Conservation (phyloP, 371 early-diverging fungal genomes). For the Mucor mucedo region DNA sequence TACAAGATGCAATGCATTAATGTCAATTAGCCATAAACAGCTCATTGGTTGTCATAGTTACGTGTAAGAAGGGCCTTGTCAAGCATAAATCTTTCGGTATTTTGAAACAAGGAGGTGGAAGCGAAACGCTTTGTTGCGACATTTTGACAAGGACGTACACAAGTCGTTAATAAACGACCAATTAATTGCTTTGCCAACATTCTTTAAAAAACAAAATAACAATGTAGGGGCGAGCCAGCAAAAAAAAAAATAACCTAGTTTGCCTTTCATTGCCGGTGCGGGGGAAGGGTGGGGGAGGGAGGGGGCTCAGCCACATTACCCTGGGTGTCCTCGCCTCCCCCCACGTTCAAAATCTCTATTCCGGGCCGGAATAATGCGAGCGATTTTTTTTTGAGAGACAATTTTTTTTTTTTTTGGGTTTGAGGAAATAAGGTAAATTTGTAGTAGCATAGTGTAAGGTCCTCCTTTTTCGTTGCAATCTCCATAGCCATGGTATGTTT, state of each 20-base stretch:
- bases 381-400: slow-evolving; percentile 4
- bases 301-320: slow-evolving; percentile 22
- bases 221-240: background rate
- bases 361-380: background rate
- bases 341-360: background rate
- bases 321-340: slow-evolving; percentile 11
- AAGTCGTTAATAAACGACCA: slow-evolving; percentile 18
- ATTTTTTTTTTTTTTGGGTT: background rate
- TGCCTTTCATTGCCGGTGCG: background rate
- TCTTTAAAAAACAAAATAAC: slow-evolving; percentile 1
- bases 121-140: slow-evolving; percentile 15
- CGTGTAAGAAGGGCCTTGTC: slow-evolving; percentile 18
- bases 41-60: background rate
- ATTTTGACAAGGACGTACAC: slow-evolving; percentile 1
- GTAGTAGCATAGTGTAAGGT: slow-evolving; percentile 20
- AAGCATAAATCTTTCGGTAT: slow-evolving; percentile 9
- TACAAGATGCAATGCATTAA: background rate
- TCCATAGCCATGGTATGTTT: slow-evolving; percentile 30
- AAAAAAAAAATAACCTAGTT: no score
- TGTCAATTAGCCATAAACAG: background rate
- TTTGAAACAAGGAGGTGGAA: slow-evolving; percentile 16
- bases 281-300: background rate
- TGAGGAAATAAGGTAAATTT: slow-evolving; percentile 14
- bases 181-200: slow-evolving; percentile 23
- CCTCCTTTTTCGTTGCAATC: slow-evolving; percentile 35